Evolutionary conservation across 2,329 filamentous ascomycete species (phyloP), one percentile per base, ranked within the genome.

Genomic region (Curvularia spicifera): DNA sequence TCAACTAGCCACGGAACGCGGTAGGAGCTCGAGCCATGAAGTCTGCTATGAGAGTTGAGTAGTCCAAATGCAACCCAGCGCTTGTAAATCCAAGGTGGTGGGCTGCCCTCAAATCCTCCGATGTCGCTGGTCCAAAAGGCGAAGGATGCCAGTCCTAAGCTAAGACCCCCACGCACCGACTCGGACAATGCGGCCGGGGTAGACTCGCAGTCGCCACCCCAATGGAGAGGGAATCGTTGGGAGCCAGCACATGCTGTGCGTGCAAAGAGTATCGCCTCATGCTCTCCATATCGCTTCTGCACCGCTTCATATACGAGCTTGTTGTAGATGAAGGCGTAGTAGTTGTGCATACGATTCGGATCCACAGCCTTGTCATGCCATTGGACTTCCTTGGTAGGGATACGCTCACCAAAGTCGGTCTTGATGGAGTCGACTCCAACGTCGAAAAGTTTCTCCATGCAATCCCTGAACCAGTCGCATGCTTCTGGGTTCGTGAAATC

Each of bases 21-120:
- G 77, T 90, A 91, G 3, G 86, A 89, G 59, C 81, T 84, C 50
- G 85, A 88, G 2, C 89, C 89, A 71, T 91, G 89, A 10, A 91
- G 81, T 13, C 89, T 83, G 37, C 87, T 89, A 74, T 91, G 89
- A 9, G 85, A 86, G 65, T 87, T 90, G 40, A 91, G 77, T 1
- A 91, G 81, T 0, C 89, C 89, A 73, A 91, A 90, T n/a, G 88
- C 88, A 5, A 91, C 88, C 89, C 89, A 91, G 48, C 89, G 85
- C 78, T 91, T 91, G 77, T 91, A 91, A 66, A 91, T 84, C 79
- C 86, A 87, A 0, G 85, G 87, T 2, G 81, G 83, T 3, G 89
- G 89, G 4, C 77, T 83, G 2, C 89, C 89, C 70, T 91, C 89
- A 66, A 91, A 90, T 0, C 88, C 88, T 48, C 88, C 88, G 65